These are phyloP conservation scores for Solanum verrucosum DNA, from an alignment of 257 asterid species.

Conservation along the genomic window DNA sequence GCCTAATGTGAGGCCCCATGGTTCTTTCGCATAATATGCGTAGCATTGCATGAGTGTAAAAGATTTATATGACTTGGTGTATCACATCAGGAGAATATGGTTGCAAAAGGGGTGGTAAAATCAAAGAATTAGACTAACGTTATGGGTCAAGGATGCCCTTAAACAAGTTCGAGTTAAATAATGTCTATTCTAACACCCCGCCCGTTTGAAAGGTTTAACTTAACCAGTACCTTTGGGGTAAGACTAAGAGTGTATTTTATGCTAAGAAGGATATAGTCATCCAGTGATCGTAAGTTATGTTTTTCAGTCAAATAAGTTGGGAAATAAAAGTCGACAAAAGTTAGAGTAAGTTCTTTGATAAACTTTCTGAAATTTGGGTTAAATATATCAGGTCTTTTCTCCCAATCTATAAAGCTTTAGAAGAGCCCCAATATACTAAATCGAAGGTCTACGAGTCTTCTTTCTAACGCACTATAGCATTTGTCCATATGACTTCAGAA, in stretches of 20 bases:
- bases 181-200: background rate
- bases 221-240: background rate
- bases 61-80: background rate
- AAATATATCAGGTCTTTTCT: too few relatives aligned
- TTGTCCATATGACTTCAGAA: background rate
- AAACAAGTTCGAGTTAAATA: background rate
- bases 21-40: background rate
- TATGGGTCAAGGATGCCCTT: background rate
- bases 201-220: too few relatives aligned
- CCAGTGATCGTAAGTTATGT: background rate
- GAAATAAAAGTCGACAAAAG: too few relatives aligned
- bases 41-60: background rate
- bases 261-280: background rate
- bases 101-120: background rate
- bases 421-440: background rate
- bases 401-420: background rate
- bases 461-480: background rate
- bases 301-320: background rate
- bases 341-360: too few relatives aligned
- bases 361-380: background rate
- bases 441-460: background rate
- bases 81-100: background rate
- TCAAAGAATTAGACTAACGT: background rate
- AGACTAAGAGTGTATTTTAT: background rate
- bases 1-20: background rate